Base-by-base conservation (phyloP, 225 moss, liverwort and hornwort genomes). In the Physcomitrium patens region DNA sequence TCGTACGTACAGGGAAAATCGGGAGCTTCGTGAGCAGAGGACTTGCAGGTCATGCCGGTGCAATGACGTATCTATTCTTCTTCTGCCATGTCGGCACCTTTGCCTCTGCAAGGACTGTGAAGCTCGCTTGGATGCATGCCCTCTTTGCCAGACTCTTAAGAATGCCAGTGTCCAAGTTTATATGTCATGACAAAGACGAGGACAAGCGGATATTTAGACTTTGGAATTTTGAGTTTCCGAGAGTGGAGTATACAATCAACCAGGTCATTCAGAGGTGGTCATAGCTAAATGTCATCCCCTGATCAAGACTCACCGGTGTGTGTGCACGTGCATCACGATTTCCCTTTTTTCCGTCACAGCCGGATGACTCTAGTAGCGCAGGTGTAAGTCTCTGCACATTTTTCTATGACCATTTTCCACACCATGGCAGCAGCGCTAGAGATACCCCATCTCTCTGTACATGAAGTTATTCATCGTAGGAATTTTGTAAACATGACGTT, bases 31-130 rank as follows among this genome's bases (percentile, higher is more conserved):
- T 52, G 90, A 90, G 76, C 90, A 90, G 73, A 73, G 90, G 27
- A 79, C 85, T 47, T 90, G 90, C 72, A 74, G 85, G 63, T 79
- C 79, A 3, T 90, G 90, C 77, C 75, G 85, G 3, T 81, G 81
- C 77, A 90, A 90, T 26, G 87, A 90, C 8, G 83, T 87, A 16
- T 90, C 90, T 8, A 85, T 90, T 19, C 87, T 90, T 14, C 83
- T 87, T 5, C 57, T 90, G 52, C 90, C 90, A 1, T 90, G 90
- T 72, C 90, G 90, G 37, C 90, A 90, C 71, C 79, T 90, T 1
- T 90, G 90, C 77, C 77, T 87, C 0, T 90, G 90, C 76, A 90
- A 90, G 72, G 90, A 90, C 27, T 90, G 90, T 65, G 90, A 90
- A 65, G 77, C 74, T 10, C 79, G 83, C 18, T 74, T 83, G 7